Conservation (phyloP, 352 stramenopile species). For the Thraustochytrium sp. region DNA sequence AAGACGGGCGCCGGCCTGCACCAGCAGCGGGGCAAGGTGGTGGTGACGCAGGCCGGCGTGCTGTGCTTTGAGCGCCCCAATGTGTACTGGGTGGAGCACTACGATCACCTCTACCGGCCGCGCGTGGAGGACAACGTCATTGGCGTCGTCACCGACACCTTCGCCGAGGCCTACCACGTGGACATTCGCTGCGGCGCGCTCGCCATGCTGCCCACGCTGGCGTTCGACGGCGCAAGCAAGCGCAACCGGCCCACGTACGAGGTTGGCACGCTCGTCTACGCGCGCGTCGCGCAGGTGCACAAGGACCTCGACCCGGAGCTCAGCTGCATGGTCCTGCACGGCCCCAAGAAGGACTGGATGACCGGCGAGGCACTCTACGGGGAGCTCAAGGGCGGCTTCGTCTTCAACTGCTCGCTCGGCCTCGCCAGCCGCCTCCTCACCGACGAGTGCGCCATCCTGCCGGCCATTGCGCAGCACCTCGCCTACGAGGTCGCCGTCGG, state of each 20-base stretch:
- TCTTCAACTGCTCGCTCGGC: slow-evolving; percentile 64
- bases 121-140: slow-evolving; percentile 82
- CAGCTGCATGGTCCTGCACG: slow-evolving; percentile 73
- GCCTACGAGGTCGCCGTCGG: slow-evolving; percentile 91
- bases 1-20: not conserved
- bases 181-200: slow-evolving; percentile 78
- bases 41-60: slow-evolving; percentile 71
- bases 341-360: slow-evolving; percentile 95
- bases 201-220: slow-evolving; percentile 66
- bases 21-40: slow-evolving; percentile 46
- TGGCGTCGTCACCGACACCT: slow-evolving; percentile 85
- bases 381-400: slow-evolving; percentile 82
- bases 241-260: slow-evolving; percentile 85
- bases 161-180: slow-evolving; percentile 86
- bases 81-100: slow-evolving; percentile 78
- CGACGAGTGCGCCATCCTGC: slow-evolving; percentile 64
- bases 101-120: slow-evolving; percentile 71
- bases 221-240: slow-evolving; percentile 96
- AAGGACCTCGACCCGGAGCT: slow-evolving; percentile 84
- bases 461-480: slow-evolving; percentile 67
- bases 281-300: slow-evolving; percentile 76
- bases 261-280: slow-evolving; percentile 87
- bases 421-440: slow-evolving; percentile 65
- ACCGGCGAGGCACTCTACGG: slow-evolving; percentile 92
- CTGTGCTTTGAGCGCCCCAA: slow-evolving; percentile 74